Conservation (phyloP, 129 eudicot genomes). For the Dittrichia graveolens region DNA sequence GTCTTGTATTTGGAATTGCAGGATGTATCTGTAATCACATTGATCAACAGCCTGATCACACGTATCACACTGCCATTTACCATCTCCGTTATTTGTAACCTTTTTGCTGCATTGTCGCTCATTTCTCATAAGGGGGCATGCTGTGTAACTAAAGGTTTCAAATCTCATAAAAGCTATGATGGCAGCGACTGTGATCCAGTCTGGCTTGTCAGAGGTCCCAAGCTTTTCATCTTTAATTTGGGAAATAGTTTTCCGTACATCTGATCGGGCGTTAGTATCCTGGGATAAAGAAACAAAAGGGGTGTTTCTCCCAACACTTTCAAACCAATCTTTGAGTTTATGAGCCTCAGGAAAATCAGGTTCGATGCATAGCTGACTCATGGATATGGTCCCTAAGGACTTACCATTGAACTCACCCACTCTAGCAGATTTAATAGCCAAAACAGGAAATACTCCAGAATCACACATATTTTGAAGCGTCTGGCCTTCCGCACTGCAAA, state of each 20-base stretch:
- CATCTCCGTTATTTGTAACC: conserved; percentile 83
- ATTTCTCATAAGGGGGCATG: conserved; percentile 65
- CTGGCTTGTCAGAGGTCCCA: conserved; percentile 92
- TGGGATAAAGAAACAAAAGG: conserved; percentile 63
- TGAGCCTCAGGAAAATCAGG: conserved; percentile 87
- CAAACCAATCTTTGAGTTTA: conserved; percentile 64
- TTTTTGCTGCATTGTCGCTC: conserved; percentile 82
- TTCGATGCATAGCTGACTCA: conserved; percentile 64
- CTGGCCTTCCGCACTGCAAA: conserved; percentile 83
- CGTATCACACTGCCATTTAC: conserved; percentile 87
- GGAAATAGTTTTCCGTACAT: conserved; percentile 66
- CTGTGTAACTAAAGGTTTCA: conserved; percentile 76
- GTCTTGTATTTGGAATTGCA: conserved; percentile 81
- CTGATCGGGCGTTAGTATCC: conserved; percentile 44
- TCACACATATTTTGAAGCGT: conserved; percentile 67
- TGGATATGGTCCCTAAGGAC: conserved; percentile 67
- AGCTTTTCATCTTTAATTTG: conserved; percentile 89
- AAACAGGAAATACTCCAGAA: conserved; percentile 66
- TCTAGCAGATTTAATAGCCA: conserved; percentile 78
- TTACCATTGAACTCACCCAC: conserved; percentile 78
- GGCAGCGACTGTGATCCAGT: conserved; percentile 67
- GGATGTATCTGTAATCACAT: conserved; percentile 79
- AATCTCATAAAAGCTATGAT: conserved; percentile 42
- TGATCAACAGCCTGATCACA: conserved; percentile 69
- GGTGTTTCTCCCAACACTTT: conserved; percentile 53